phyloP scores from a whole-genome alignment of 1,284 basidiomycete species.

The Pterulicium gracile region DNA sequence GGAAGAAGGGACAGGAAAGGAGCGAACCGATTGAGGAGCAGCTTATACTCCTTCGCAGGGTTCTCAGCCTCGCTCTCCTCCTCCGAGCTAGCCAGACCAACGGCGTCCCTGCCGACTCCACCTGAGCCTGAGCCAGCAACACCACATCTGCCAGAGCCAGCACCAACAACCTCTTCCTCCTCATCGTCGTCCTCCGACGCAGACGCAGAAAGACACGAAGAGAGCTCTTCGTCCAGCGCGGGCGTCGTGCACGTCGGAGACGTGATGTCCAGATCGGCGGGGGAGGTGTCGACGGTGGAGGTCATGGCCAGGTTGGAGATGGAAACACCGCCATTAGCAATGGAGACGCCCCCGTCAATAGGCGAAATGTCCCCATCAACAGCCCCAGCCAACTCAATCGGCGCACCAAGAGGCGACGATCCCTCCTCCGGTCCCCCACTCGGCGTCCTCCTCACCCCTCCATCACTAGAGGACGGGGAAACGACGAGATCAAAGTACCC shows the following conservation, averaged over 20 bases:
- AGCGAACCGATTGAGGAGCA: neutral
- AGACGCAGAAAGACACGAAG: neutral
- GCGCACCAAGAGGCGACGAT: neutral
- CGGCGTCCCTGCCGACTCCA: too few species aligned
- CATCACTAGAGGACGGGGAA: neutral
- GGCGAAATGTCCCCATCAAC: neutral
- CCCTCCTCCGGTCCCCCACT: neutral
- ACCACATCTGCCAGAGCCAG: neutral
- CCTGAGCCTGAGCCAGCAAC: neutral
- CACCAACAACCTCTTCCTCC: neutral
- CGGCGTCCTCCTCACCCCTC: neutral
- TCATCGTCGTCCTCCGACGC: neutral
- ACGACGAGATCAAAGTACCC: slow-evolving; percentile 33
- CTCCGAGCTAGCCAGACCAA: too few species aligned
- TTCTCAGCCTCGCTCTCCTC: neutral
- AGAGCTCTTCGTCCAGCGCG: neutral
- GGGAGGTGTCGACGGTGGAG: neutral
- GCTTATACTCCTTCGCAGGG: neutral
- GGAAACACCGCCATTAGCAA: neutral
- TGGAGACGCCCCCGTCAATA: neutral
- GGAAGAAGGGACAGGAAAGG: neutral
- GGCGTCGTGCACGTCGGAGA: neutral
- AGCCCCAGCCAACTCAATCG: neutral
- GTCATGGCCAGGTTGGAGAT: neutral
- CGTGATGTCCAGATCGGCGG: too few species aligned